Evolutionary conservation across 2,329 filamentous ascomycete species (phyloP).

Genomic region (Davidsoniella eucalypti): DNA sequence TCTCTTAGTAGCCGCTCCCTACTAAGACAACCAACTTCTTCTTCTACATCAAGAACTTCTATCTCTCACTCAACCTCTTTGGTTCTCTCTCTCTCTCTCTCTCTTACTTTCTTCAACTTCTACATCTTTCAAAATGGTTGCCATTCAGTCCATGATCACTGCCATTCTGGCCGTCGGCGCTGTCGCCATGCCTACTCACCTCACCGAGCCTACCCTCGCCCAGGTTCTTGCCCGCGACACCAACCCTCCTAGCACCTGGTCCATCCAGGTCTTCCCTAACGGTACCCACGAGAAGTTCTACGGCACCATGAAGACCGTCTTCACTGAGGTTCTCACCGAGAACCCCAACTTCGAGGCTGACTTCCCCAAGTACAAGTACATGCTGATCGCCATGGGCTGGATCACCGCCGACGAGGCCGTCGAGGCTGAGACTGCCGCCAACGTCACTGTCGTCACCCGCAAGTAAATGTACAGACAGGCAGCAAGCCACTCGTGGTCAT

Average conservation of each 20-base stretch:
- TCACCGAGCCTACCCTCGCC: not conserved
- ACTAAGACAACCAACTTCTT: not conserved
- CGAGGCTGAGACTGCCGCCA: not conserved
- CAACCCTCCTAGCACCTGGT: not conserved
- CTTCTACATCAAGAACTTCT: not conserved
- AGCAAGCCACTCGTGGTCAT: too few relatives aligned
- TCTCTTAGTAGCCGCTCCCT: too few relatives aligned
- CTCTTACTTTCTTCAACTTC: not conserved
- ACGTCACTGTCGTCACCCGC: not conserved
- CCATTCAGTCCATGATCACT: constrained; percentile 4
- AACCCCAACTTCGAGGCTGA: constrained; percentile 9
- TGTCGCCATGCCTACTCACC: constrained; percentile 3
- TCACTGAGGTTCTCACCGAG: not conserved
- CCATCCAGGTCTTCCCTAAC: constrained; percentile 3
- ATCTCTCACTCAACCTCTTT: not conserved
- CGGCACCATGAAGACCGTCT: constrained; percentile 4
- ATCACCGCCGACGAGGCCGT: constrained; percentile 3
- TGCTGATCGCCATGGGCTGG: constrained; percentile 9
- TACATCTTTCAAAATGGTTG: constrained; percentile 14
- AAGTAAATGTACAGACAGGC: too few relatives aligned
- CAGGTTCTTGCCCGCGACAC: not conserved
- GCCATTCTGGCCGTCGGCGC: constrained; percentile 11
- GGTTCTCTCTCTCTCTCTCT: not conserved
- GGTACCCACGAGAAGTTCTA: not conserved
- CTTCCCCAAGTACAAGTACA: constrained; percentile 10